A percentile compares a stretch with the other conserved stretches of the same genome.
These are phyloP conservation scores for Cucurbita pepo DNA, from an alignment of 306 rosid species.

Conservation along the genomic window DNA sequence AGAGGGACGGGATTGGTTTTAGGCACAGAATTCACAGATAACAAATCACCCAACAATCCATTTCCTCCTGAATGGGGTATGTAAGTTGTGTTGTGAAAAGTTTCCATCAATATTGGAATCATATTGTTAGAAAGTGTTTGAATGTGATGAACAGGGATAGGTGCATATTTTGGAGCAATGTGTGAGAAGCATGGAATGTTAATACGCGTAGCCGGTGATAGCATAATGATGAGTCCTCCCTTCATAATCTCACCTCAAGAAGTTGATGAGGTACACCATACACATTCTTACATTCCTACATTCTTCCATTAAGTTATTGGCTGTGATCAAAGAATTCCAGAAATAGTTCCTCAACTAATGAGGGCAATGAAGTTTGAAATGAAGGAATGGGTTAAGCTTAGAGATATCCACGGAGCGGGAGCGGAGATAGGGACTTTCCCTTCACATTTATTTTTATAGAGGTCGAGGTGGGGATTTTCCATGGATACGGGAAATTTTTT, in stretches of 20 bases:
- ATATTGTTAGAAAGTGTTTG: not conserved
- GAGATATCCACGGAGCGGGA: no score
- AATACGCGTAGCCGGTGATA: constrained; percentile 70
- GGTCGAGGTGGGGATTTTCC: no score
- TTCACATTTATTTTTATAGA: no score
- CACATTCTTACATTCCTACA: not conserved
- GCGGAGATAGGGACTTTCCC: no score
- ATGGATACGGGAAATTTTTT: no score
- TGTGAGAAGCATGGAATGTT: constrained; percentile 72
- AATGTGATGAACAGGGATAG: constrained; percentile 29
- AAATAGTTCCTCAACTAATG: not conserved
- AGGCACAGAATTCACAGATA: constrained; percentile 68
- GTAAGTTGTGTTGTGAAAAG: constrained; percentile 6
- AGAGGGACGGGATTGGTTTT: constrained; percentile 76
- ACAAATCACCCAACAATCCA: constrained; percentile 71
- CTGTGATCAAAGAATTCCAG: not conserved
- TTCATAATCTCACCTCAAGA: constrained; percentile 46
- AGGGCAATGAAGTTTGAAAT: not conserved
- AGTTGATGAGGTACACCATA: constrained; percentile 59
- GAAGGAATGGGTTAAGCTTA: not conserved
- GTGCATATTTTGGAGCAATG: constrained; percentile 68
- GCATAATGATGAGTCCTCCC: constrained; percentile 81
- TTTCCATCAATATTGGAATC: constrained; percentile 2
- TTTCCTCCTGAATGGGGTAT: constrained; percentile 91
- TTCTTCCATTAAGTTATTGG: not conserved